Conservation (phyloP, 257 asterid genomes). For the Leonotis leonurus region DNA sequence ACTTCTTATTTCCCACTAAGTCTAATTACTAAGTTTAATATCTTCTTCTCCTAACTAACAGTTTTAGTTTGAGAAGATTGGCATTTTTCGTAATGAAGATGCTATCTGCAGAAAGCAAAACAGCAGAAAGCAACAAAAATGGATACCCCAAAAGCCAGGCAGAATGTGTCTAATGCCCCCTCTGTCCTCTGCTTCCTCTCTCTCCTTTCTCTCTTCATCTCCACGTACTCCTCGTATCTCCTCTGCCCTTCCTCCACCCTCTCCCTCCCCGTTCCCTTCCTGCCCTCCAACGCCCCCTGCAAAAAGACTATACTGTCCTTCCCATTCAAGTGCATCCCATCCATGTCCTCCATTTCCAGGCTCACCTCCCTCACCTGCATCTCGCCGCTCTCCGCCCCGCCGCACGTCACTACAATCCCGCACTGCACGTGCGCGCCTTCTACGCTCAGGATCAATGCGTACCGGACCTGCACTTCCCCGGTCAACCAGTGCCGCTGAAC, state of each 20-base stretch:
- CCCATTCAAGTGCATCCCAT: conserved; percentile 64
- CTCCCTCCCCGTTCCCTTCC: conserved; percentile 36
- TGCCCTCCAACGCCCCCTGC: conserved; percentile 55
- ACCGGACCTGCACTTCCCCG: conserved; percentile 59
- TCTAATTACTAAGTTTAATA: too few species aligned
- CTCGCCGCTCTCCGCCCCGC: conserved; percentile 42
- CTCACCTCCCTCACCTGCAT: conserved; percentile 74
- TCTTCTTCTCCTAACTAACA: not conserved
- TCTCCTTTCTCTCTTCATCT: conserved; percentile 43
- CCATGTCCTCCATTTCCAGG: conserved; percentile 67
- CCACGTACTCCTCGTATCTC: conserved; percentile 38
- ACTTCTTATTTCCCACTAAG: too few species aligned
- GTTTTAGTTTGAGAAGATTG: too few species aligned
- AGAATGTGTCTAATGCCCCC: conserved; percentile 35
- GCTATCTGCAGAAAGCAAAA: conserved; percentile 10
- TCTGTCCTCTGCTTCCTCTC: conserved; percentile 56
- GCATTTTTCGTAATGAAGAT: not conserved
- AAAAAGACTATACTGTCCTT: conserved; percentile 68
- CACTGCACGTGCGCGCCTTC: conserved; percentile 44
- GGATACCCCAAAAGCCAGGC: conserved; percentile 41
- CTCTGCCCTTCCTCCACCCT: conserved; percentile 35
- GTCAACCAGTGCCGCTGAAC: conserved; percentile 77
- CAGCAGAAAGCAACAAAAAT: conserved; percentile 27
- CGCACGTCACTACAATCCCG: conserved; percentile 57
- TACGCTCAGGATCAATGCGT: conserved; percentile 36